Percentiles rank a stretch among this genome's conserved stretches.
These are phyloP conservation scores for Pseudohyphozyma bogoriensis DNA, from an alignment of 768 basidiomycete genomes.

Conservation along the genomic window DNA sequence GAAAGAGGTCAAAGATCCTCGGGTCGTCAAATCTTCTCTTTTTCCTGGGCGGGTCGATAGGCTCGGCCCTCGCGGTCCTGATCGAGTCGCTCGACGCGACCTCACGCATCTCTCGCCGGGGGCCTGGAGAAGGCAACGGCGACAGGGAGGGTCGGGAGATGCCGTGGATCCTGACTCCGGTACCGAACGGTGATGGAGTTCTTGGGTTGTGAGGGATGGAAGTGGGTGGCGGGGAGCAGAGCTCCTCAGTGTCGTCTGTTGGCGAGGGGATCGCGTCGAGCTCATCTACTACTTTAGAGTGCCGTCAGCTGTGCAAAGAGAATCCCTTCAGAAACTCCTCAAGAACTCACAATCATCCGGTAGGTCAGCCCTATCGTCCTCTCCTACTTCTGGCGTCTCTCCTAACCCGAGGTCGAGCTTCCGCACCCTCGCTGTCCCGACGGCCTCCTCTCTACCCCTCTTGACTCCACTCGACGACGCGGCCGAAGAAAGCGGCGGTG, in stretches of 20 bases:
- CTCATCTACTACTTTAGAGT: conserved; percentile 22
- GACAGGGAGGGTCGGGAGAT: neutral
- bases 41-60: neutral
- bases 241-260: too few species aligned
- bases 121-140: neutral
- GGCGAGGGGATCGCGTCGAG: neutral
- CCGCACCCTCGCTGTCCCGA: too few species aligned
- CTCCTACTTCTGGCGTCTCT: too few species aligned
- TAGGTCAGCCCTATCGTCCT: conserved; percentile 3
- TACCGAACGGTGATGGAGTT: conserved; percentile 1
- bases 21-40: conserved; percentile 20
- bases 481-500: neutral
- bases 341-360: conserved; percentile 16
- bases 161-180: conserved; percentile 1
- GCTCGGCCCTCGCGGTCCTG: conserved; percentile 15
- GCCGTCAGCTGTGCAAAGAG: neutral
- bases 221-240: too few species aligned
- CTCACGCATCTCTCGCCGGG: conserved; percentile 12
- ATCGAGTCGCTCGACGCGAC: conserved; percentile 25
- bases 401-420: too few species aligned
- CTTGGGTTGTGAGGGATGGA: too few species aligned
- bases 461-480: neutral
- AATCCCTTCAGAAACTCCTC: neutral
- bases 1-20: conserved; percentile 30
- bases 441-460: neutral